Evolutionary conservation across 805 yeast species (phyloP), one percentile per base, ranked within the genome.

Genomic region (Candida verbasci): DNA sequence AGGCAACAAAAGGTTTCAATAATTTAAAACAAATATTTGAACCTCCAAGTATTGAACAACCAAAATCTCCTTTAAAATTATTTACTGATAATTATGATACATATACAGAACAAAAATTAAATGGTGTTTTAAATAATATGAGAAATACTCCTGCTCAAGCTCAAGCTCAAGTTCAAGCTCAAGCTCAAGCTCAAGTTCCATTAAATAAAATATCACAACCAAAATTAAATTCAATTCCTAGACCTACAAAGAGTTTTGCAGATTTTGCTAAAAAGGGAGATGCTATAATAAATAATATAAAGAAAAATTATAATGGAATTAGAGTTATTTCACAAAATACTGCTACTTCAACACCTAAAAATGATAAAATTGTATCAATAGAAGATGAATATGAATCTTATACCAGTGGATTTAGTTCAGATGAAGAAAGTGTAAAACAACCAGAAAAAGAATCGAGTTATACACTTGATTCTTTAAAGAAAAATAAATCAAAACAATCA

Each of bases 321-420:
- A 29, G 32, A 24, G 30, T 35, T n/a, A 27, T 26, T 16, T 36
- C 35, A 11, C 39, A 39, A 29, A 39, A 52, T 4, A 64, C 67
- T 2, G 62, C 67, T 1, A 65, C 72, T 1, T 63, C 69, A 10
- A 65, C 70, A 1, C 70, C 70, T 1, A 64, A 63, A 28, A 46
- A 52, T 9, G 45, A 47, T 26, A 59, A 49, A 34, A 39, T 49
- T 2, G 43, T 8, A 12, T 35, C 23, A 17, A 20, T 27, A 35
- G 40, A 34, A 29, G 49, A 48, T 17, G 60, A 52, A 11, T 62
- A 58, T 31, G 57, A 66, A 2, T 53, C 66, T 0, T 63, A 54
- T 32, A 52, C 66, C 4, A 58, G 63, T 32, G 62, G 57, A 3
- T 55, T 54, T 34, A 56, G 56, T 18, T 36, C 39, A 11, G 39